A percentile compares a stretch with the other conserved stretches of the same genome.
These are phyloP conservation scores for Candolleomyces eurysporus DNA, from an alignment of 768 basidiomycete species.

Conservation along the genomic window DNA sequence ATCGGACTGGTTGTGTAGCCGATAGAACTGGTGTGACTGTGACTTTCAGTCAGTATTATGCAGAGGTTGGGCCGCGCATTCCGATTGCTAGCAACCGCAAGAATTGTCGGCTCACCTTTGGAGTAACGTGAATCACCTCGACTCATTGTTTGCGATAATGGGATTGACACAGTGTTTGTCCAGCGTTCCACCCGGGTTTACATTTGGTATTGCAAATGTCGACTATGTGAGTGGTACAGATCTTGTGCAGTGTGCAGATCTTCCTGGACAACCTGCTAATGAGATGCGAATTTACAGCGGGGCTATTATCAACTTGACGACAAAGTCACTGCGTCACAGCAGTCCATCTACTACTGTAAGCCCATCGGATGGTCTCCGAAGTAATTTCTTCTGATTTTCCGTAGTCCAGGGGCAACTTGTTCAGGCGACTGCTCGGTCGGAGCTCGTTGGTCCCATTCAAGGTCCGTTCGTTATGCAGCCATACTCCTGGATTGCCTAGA, in stretches of 20 bases:
- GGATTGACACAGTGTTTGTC: not conserved
- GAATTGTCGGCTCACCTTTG: conserved; percentile 16
- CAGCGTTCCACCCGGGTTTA: conserved; percentile 13
- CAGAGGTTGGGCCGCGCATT: conserved; percentile 12
- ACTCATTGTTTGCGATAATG: not conserved
- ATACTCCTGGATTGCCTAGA: not conserved
- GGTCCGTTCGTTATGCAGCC: conserved; percentile 6
- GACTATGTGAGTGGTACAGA: conserved; percentile 6
- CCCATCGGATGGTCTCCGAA: not conserved
- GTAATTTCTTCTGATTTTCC: not conserved
- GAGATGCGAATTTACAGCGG: conserved; percentile 9
- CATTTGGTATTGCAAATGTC: conserved; percentile 14
- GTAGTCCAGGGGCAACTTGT: conserved; percentile 22
- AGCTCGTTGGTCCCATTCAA: conserved; percentile 17
- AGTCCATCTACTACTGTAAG: conserved; percentile 24
- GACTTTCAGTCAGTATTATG: conserved; percentile 11
- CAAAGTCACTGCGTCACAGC: conserved; percentile 21
- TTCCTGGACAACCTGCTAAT: not conserved
- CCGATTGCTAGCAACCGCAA: conserved; percentile 16
- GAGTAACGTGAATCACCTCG: conserved; percentile 10
- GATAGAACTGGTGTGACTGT: conserved; percentile 7
- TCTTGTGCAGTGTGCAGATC: not conserved
- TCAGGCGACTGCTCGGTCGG: conserved; percentile 23
- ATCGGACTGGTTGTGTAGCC: not conserved
- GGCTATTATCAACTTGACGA: conserved; percentile 24